Evolutionary conservation across 352 stramenopile genomes (phyloP).

Genomic region (Plasmopara halstedii): DNA sequence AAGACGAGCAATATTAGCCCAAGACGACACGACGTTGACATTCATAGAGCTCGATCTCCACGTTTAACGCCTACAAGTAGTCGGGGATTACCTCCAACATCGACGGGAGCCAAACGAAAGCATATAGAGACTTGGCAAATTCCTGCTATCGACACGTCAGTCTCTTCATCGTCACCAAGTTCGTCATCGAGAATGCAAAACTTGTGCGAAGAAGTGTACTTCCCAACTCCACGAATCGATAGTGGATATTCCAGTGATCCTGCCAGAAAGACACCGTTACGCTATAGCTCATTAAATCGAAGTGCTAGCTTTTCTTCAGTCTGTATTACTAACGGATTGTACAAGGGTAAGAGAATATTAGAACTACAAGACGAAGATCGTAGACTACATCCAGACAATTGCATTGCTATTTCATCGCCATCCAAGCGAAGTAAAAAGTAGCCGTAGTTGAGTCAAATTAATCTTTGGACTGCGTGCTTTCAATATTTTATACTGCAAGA

Average conservation of each 20-base stretch:
- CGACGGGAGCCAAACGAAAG: slow-evolving; percentile 18
- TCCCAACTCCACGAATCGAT: slow-evolving; percentile 10
- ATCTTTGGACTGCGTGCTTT: background rate
- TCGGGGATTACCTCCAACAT: slow-evolving; percentile 18
- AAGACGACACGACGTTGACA: slow-evolving; percentile 34
- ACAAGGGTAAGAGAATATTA: slow-evolving; percentile 67
- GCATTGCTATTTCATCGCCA: slow-evolving; percentile 28
- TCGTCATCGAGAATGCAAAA: slow-evolving; percentile 23
- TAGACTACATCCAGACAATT: slow-evolving; percentile 47
- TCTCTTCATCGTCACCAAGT: slow-evolving; percentile 7
- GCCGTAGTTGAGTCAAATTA: slow-evolving; percentile 6
- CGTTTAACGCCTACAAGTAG: slow-evolving; percentile 4
- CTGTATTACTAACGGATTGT: slow-evolving; percentile 25
- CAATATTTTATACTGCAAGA: background rate
- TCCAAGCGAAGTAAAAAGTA: slow-evolving; percentile 47
- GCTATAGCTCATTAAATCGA: slow-evolving; percentile 21
- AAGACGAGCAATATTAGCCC: slow-evolving; percentile 63
- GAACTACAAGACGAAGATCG: slow-evolving; percentile 74
- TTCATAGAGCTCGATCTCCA: slow-evolving; percentile 10
- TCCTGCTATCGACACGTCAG: slow-evolving; percentile 19
- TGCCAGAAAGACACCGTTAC: slow-evolving; percentile 4
- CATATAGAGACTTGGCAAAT: slow-evolving; percentile 19
- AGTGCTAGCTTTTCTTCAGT: slow-evolving; percentile 33
- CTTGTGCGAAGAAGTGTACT: slow-evolving; percentile 31
- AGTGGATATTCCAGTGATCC: slow-evolving; percentile 31